phyloP scores from a whole-genome alignment of 169 alveolate genomes.

The Toxoplasma gondii region DNA sequence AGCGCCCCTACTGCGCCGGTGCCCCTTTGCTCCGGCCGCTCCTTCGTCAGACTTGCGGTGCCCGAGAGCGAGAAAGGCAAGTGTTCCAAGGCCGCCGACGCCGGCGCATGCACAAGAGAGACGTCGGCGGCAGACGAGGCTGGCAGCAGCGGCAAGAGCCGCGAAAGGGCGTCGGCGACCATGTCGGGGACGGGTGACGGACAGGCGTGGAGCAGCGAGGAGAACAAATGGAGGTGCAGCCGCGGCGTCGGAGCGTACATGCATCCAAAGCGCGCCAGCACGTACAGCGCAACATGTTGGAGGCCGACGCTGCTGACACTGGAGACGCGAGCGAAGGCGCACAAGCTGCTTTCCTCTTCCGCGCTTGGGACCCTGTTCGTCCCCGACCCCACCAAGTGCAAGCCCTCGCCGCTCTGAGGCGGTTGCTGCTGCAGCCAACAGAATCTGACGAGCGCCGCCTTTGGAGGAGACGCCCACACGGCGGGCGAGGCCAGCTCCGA shows the following conservation, averaged over 20 bases:
- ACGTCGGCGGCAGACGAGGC: neutral
- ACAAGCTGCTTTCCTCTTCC: neutral
- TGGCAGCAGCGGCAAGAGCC: neutral
- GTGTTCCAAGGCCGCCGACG: too few relatives aligned
- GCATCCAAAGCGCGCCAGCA: slow-evolving; percentile 22
- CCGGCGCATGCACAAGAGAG: neutral
- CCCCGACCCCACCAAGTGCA: neutral
- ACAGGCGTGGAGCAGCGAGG: slow-evolving; percentile 26
- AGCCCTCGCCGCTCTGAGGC: neutral
- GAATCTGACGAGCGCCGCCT: neutral
- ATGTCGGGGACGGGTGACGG: slow-evolving; percentile 39
- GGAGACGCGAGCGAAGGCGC: neutral
- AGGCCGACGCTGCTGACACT: slow-evolving; percentile 51
- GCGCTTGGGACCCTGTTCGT: too few relatives aligned
- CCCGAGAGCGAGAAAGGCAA: neutral
- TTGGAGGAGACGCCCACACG: neutral
- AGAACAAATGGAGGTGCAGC: slow-evolving; percentile 21
- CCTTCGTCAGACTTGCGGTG: neutral
- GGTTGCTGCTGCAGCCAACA: slow-evolving; percentile 42
- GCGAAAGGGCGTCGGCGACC: neutral
- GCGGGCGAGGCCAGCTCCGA: neutral
- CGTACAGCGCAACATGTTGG: slow-evolving; percentile 62
- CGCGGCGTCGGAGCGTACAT: slow-evolving; percentile 35
- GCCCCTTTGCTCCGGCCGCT: neutral
- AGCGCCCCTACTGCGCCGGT: neutral